These are phyloP conservation scores for Blastocystis sp. DNA, from an alignment of 352 stramenopile species.

Conservation along the genomic window DNA sequence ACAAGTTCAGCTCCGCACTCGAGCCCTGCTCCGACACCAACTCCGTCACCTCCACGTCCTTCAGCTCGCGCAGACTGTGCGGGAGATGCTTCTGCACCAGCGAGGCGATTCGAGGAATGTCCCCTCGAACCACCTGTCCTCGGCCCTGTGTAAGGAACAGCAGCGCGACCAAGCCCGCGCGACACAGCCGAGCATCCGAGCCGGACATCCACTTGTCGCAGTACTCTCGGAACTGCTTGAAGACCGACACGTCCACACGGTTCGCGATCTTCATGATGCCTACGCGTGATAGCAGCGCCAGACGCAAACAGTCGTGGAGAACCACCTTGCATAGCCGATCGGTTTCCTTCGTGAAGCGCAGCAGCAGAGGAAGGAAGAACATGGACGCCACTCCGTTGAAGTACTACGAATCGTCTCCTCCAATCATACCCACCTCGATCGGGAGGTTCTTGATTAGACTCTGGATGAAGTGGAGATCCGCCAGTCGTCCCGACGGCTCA, in stretches of 20 bases:
- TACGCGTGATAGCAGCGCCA: neutral
- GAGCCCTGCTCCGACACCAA: neutral
- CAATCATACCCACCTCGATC: slow-evolving; percentile 62
- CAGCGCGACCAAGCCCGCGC: neutral
- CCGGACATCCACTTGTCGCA: neutral
- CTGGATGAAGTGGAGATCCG: slow-evolving; percentile 70
- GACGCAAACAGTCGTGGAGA: neutral
- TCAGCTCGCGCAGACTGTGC: neutral
- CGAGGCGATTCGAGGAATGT: slow-evolving; percentile 4
- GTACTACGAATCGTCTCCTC: neutral
- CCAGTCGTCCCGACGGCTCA: slow-evolving; percentile 71
- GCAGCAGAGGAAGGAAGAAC: slow-evolving; percentile 74
- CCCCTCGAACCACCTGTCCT: slow-evolving; percentile 7
- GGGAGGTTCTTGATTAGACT: slow-evolving; percentile 72
- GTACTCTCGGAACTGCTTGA: slow-evolving; percentile 7
- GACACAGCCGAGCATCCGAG: neutral
- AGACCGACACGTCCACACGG: neutral
- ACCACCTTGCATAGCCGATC: neutral
- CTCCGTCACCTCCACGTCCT: neutral
- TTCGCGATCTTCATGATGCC: neutral
- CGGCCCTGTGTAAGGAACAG: slow-evolving; percentile 35
- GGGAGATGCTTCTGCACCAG: neutral
- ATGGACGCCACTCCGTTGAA: slow-evolving; percentile 71
- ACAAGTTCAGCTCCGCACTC: neutral
- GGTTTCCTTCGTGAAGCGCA: slow-evolving; percentile 71